A percentile compares a stretch with the other conserved stretches of the same genome.
Evolutionary conservation across 805 yeast species (phyloP).

Genomic region (Candida xiaguanensis): DNA sequence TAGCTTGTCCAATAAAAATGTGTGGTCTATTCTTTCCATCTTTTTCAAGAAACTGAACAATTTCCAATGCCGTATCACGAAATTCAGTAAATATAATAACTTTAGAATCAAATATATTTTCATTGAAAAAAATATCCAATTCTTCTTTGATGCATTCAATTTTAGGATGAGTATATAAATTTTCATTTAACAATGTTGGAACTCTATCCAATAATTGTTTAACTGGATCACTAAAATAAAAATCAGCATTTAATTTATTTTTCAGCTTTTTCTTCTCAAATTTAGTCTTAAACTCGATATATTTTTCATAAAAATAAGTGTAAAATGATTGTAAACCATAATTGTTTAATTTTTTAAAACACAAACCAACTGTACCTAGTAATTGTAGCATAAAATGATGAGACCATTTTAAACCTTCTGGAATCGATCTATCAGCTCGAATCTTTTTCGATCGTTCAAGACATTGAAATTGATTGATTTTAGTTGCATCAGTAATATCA

Average conservation of each 20-base stretch:
- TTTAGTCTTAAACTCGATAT: constrained; percentile 55
- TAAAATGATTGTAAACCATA: constrained; percentile 83
- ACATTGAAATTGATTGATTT: constrained; percentile 66
- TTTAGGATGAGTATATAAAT: constrained; percentile 58
- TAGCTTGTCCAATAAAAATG: constrained; percentile 89
- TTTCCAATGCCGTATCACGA: constrained; percentile 87
- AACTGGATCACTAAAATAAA: constrained; percentile 53
- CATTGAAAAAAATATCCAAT: constrained; percentile 50
- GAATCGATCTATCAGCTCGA: constrained; percentile 47
- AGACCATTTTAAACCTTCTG: constrained; percentile 75
- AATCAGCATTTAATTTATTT: constrained; percentile 57
- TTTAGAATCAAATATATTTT: constrained; percentile 50
- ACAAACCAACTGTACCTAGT: constrained; percentile 69
- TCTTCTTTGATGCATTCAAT: constrained; percentile 56
- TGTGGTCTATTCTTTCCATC: constrained; percentile 53
- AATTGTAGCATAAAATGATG: constrained; percentile 59
- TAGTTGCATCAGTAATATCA: constrained; percentile 61
- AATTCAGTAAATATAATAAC: constrained; percentile 86
- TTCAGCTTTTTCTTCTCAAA: constrained; percentile 55
- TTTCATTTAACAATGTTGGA: constrained; percentile 1
- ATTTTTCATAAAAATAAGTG: constrained; percentile 58
- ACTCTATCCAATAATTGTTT: constrained; percentile 30
- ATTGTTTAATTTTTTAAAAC: constrained; percentile 62
- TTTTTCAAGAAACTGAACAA: constrained; percentile 61
- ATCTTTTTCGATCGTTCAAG: constrained; percentile 65